Percentiles rank a stretch among this genome's conserved stretches.
These are phyloP conservation scores for Triticum urartu DNA, from an alignment of 176 grass and related monocot genomes.

Conservation along the genomic window DNA sequence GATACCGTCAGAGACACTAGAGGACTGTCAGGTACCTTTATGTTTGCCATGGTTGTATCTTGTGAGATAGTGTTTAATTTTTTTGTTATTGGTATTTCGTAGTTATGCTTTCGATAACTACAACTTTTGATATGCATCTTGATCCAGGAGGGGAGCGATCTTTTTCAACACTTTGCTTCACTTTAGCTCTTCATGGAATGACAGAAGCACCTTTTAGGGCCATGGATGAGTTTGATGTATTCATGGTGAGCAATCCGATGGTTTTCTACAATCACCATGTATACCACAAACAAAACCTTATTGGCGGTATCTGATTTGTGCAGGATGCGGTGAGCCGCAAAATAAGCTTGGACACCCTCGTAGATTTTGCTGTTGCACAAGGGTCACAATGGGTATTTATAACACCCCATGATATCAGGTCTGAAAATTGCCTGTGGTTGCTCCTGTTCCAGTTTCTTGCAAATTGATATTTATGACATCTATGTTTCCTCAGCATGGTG, in stretches of 20 bases:
- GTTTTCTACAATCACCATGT: neutral
- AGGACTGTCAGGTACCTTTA: conserved; percentile 85
- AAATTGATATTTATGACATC: neutral
- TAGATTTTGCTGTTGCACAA: conserved; percentile 80
- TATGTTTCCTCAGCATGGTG: conserved; percentile 65
- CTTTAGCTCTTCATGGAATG: conserved; percentile 98
- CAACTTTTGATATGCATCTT: conserved; percentile 6
- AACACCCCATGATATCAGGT: conserved; percentile 97
- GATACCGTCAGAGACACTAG: conserved; percentile 79
- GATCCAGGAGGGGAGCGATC: conserved; percentile 81
- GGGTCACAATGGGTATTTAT: conserved; percentile 97
- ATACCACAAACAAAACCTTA: conserved; percentile 16
- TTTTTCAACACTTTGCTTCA: conserved; percentile 96
- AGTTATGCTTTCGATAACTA: neutral
- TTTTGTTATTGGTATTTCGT: neutral
- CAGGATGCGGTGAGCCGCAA: conserved; percentile 95
- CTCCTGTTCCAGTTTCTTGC: neutral
- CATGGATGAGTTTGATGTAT: conserved; percentile 99
- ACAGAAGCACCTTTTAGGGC: conserved; percentile 94
- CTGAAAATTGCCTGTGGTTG: neutral
- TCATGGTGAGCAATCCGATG: conserved; percentile 60
- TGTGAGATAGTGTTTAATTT: neutral
- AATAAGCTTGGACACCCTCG: conserved; percentile 93
- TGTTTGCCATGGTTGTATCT: neutral
- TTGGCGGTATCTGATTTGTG: conserved; percentile 9